Percentiles rank a stretch among this genome's conserved stretches.
phyloP scores from a whole-genome alignment of 257 asterid genomes.

The Nicotiana paniculata region DNA sequence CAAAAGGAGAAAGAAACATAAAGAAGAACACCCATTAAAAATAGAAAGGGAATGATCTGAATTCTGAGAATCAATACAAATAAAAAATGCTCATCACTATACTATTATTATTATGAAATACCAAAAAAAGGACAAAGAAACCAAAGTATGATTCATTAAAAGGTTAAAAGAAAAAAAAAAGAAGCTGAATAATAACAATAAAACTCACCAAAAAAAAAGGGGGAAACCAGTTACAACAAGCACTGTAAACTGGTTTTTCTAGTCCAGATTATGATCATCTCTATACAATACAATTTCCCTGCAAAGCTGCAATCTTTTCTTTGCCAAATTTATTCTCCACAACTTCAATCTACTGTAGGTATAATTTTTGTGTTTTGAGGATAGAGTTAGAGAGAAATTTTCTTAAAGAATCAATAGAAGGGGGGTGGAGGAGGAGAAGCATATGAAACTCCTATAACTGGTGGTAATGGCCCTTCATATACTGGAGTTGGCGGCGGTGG shows the following conservation, averaged over 20 bases:
- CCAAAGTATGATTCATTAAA: conserved; percentile 17
- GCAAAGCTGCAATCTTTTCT: conserved; percentile 22
- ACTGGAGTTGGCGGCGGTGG: conserved; percentile 72
- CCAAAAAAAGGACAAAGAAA: not conserved
- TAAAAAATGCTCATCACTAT: conserved; percentile 21
- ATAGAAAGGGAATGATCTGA: conserved; percentile 10
- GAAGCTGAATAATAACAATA: conserved; percentile 20
- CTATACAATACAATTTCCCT: conserved; percentile 47
- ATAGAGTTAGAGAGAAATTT: conserved; percentile 36
- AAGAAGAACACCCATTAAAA: not conserved
- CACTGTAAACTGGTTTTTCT: conserved; percentile 13
- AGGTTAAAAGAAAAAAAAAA: not conserved
- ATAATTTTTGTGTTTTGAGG: conserved; percentile 20
- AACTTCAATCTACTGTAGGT: conserved; percentile 29
- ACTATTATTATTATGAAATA: conserved; percentile 16
- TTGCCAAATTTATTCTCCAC: conserved; percentile 42
- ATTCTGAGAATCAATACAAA: conserved; percentile 21
- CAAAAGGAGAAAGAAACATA: not conserved
- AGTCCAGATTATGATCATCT: conserved; percentile 34
- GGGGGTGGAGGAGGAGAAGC: conserved; percentile 97
- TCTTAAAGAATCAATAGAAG: conserved; percentile 71
- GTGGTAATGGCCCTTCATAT: conserved; percentile 83
- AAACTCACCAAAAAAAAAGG: conserved; percentile 29
- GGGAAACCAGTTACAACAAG: conserved; percentile 29
- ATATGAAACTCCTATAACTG: conserved; percentile 54